Base-by-base conservation (phyloP, 768 basidiomycete genomes). In the Daedaleopsis nitida region DNA sequence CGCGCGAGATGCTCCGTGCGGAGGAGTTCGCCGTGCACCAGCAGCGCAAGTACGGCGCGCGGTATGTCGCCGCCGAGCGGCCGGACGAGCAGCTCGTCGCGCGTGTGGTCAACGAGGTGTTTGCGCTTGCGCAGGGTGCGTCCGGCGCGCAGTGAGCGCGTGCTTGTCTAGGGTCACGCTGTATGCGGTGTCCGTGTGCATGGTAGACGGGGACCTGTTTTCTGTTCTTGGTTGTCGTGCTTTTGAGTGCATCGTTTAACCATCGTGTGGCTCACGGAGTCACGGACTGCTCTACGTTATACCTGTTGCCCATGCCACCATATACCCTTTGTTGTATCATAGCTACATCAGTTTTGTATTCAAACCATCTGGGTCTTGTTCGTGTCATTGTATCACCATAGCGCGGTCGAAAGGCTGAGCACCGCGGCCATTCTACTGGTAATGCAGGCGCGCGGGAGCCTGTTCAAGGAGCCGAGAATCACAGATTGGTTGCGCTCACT, bases 1-100 rank as follows among this genome's bases (percentile, higher is more conserved):
- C 69, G 13, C 58, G 71, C 16, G 71, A 72, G 63, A 51, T 57
- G 50, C 59, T 68, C 16, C 52, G 69, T 27, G 68, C 69, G 44
- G 62, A 64, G 51, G 64, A 62, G 58, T 68, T 52, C 50, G 49
- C 58, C 5, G 24, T 42, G 12, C 52, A 39, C 37, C 59, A 61
- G 53, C 59, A 59, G 50, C 64, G 58, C 23, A 42, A 50, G 45
- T 65, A 60, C n/a, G 66, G 64, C 3, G 52, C 52, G 14, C 62
- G 59, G 38, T 65, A 59, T 32, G 38, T 35, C 5, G 44, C 52
- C 16, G 55, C 66, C 16, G 66, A 65, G 43, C n/a, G 52, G 7
- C 58, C 49, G 16, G 66, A 67, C 24, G 63, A 67, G 43, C 60
- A 67, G 56, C 55, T 67, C 9, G 63, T 67, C 53, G 59, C 66